A percentile compares a stretch with the other conserved stretches of the same genome.
These are phyloP conservation scores for Arthrobotrys sphaeroides DNA, from an alignment of 2,329 filamentous ascomycete species.

Conservation along the genomic window DNA sequence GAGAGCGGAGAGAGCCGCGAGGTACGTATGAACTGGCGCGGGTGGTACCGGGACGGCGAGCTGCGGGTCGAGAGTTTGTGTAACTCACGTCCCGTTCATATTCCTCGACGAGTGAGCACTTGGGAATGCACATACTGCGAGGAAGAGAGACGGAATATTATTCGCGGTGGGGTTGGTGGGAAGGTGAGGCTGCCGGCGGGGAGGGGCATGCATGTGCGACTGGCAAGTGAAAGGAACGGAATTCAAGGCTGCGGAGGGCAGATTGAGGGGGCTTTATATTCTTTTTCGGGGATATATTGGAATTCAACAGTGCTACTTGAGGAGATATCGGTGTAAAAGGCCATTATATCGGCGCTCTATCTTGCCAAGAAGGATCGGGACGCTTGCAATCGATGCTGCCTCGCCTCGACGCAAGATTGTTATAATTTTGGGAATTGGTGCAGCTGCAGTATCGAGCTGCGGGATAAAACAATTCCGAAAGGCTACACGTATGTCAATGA, in stretches of 20 bases:
- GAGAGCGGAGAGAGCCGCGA: slow-evolving; percentile 15
- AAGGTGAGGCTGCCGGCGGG: background rate
- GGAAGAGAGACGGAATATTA: background rate
- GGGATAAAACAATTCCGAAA: background rate
- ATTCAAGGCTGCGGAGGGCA: background rate
- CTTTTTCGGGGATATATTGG: background rate
- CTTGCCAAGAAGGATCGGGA: background rate
- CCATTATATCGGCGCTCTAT: background rate
- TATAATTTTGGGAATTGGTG: background rate
- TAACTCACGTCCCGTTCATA: slow-evolving; percentile 11
- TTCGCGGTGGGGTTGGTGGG: slow-evolving; percentile 1
- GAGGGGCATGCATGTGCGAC: background rate
- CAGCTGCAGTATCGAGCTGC: background rate
- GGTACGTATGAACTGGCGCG: slow-evolving; percentile 19
- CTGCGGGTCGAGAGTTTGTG: slow-evolving; percentile 12
- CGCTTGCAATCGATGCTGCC: background rate
- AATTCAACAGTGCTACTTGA: background rate
- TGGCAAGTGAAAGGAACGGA: background rate
- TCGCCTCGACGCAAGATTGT: slow-evolving; percentile 5
- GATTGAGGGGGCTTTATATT: slow-evolving; percentile 30
- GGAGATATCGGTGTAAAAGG: background rate
- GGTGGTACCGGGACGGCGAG: background rate
- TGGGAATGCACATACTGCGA: slow-evolving; percentile 28
- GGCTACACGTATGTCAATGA: background rate
- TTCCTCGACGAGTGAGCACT: slow-evolving; percentile 12